These are phyloP conservation scores for Neonothopanus nambi DNA, from an alignment of 1,284 basidiomycete species.

Conservation along the genomic window DNA sequence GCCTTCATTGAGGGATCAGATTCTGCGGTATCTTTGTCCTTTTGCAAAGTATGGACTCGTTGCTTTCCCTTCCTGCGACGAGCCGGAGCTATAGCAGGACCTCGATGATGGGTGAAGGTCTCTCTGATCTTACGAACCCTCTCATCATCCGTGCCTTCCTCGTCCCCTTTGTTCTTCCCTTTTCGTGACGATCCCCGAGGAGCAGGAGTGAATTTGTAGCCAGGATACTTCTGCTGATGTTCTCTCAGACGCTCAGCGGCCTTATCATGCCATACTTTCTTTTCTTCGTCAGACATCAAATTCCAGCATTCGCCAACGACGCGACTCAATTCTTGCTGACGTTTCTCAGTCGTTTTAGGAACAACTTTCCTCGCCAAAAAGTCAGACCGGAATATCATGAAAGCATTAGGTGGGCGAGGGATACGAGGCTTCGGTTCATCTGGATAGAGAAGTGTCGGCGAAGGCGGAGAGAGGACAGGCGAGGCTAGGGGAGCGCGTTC, in stretches of 20 bases:
- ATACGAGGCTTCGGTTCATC: conserved; percentile 29
- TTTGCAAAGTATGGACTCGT: background rate
- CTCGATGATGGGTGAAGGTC: conserved; percentile 10
- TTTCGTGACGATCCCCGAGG: conserved; percentile 28
- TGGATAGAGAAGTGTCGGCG: conserved; percentile 18
- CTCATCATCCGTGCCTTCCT: background rate
- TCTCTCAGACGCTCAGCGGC: conserved; percentile 38
- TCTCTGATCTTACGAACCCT: conserved; percentile 12
- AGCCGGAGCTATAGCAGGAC: conserved; percentile 10
- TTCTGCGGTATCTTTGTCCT: background rate
- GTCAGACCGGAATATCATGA: conserved; percentile 78
- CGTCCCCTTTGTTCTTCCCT: conserved; percentile 4
- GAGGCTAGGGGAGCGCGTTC: background rate
- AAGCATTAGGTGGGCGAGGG: conserved; percentile 69
- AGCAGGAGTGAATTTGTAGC: conserved; percentile 47
- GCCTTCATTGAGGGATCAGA: background rate
- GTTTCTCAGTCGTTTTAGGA: conserved; percentile 41
- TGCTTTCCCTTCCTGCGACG: conserved; percentile 6
- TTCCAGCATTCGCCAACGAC: conserved; percentile 59
- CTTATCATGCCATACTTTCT: conserved; percentile 43
- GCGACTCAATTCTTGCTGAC: conserved; percentile 60
- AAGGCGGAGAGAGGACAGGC: conserved; percentile 3
- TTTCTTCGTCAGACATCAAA: conserved; percentile 40
- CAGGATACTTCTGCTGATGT: conserved; percentile 42
- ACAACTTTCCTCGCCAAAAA: conserved; percentile 49